Percentiles rank a stretch among this genome's conserved stretches.
Evolutionary conservation across 306 rosid species (phyloP).

Genomic region (Sechiopsis laciniata): DNA sequence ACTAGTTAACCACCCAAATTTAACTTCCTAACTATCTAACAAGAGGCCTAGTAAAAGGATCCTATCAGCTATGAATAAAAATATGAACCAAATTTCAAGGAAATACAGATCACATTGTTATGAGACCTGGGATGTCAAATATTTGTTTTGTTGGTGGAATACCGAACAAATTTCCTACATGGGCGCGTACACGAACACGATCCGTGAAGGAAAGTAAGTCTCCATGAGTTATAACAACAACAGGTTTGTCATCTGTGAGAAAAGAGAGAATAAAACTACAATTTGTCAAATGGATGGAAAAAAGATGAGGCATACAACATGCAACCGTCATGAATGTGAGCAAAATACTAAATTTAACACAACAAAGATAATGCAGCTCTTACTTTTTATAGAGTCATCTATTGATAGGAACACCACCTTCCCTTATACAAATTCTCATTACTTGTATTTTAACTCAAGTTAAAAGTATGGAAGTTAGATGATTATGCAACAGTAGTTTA

Average conservation of each 20-base stretch:
- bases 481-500: neutral
- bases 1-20: no score
- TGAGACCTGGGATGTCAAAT: conserved; percentile 78
- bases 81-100: conserved; percentile 9
- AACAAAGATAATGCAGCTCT: neutral
- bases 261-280: neutral
- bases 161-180: conserved; percentile 65
- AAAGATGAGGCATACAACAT: neutral
- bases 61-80: neutral
- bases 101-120: conserved; percentile 10
- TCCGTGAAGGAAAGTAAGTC: conserved; percentile 68
- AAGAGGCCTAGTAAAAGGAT: no score
- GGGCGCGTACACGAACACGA: conserved; percentile 46
- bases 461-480: neutral
- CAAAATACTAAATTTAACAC: neutral
- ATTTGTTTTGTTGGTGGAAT: conserved; percentile 69
- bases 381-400: neutral
- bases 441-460: conserved; percentile 4
- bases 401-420: neutral
- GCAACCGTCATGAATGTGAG: neutral
- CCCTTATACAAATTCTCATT: conserved; percentile 6
- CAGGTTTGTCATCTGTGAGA: conserved; percentile 77
- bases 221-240: conserved; percentile 71
- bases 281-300: neutral
- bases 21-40: no score